phyloP scores from a whole-genome alignment of 345 rosid species.

The Eucalyptus curtisii region DNA sequence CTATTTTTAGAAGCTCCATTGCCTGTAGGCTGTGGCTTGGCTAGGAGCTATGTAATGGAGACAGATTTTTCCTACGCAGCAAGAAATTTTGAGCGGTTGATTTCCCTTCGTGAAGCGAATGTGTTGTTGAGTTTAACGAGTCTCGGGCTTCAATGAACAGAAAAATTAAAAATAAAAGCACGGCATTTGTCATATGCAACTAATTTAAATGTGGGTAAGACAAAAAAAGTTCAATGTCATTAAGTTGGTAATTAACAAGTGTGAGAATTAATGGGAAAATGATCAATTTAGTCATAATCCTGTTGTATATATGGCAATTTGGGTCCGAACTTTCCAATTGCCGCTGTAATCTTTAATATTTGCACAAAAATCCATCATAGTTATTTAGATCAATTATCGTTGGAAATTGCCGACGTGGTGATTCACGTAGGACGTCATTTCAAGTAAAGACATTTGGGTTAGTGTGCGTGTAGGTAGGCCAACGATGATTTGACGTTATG shows the following conservation, averaged over 20 bases:
- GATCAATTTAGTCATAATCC: background rate
- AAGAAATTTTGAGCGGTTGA: background rate
- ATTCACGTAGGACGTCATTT: background rate
- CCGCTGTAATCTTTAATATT: rapidly evolving
- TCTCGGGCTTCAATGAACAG: background rate
- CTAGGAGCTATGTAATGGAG: background rate
- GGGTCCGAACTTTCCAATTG: background rate
- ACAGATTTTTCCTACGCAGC: background rate
- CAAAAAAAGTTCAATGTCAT: background rate
- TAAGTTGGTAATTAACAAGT: background rate
- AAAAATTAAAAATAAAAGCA: background rate
- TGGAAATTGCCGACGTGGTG: background rate
- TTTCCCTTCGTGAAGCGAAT: background rate
- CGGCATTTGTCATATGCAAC: background rate
- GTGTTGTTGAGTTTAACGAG: background rate
- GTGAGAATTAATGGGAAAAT: background rate
- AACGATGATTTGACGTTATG: rapidly evolving
- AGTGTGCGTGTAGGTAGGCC: rapidly evolving
- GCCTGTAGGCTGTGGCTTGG: background rate
- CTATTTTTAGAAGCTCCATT: background rate
- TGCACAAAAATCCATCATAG: background rate
- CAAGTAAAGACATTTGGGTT: rapidly evolving
- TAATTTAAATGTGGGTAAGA: background rate
- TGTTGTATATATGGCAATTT: background rate
- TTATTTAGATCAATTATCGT: background rate